Evolutionary conservation across 2,329 filamentous ascomycete genomes (phyloP), one percentile per base, ranked within the genome.

Genomic region (Penicillium vulpinum): DNA sequence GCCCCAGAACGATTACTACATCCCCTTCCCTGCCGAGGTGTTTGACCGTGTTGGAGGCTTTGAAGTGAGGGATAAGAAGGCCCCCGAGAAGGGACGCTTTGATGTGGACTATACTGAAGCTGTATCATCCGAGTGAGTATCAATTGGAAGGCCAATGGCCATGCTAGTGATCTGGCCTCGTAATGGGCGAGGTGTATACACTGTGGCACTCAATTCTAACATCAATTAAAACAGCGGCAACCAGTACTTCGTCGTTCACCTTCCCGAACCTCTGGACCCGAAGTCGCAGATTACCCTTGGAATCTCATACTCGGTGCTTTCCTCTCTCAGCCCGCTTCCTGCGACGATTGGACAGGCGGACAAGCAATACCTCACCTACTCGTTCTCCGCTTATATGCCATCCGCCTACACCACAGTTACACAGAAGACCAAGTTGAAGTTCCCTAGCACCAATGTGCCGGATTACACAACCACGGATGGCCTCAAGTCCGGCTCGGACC

Each of bases 371-470:
- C 86, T 99, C 51, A 82, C 85, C 55, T 92, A 95, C 80, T 82
- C 86, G 54, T 95, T 96, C 80, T 93, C 90, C 59, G 89, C 90
- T 64, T 96, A 96, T 77, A 84, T 83, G 45, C 88, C 88, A 16
- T 95, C 91, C 10, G 88, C 89, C 59, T 99, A 99, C 79, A 78
- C 83, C 18, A 97, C 92, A 15, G 75, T 85, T 68, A 96, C 96
- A 80, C 94, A 99, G 75, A 97, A 97, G 85, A 97, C 94, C 38
- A 96, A 97, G 77, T 78, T 99, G 77, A 97, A 97, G 80, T 87
- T 96, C 66, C 84, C 90, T 46, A 88, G 85, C 53, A 79, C 83
- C 62, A 88, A 90, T 66, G 83, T 96, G 28, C 89, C 92, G 56
- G 91, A 97, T 71, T 96, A 91, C 76, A 96, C 91, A 52, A 87